These are phyloP conservation scores for Eucalyptus urophylla DNA, from an alignment of 345 rosid genomes.

Conservation along the genomic window DNA sequence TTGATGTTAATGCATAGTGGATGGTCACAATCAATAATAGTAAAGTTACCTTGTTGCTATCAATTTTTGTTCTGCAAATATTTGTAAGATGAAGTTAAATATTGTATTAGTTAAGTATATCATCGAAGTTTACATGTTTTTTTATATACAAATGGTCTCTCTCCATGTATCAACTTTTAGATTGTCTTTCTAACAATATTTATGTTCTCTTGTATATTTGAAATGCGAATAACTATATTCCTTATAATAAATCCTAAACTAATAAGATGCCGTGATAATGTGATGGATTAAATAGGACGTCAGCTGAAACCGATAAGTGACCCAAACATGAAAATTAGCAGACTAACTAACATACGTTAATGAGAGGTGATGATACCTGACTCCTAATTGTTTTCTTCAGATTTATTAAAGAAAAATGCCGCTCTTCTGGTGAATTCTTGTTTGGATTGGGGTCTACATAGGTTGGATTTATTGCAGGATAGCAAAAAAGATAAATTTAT, in stretches of 20 bases:
- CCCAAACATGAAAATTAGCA: neutral
- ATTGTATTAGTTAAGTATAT: neutral
- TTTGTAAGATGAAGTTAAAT: neutral
- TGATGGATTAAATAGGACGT: neutral
- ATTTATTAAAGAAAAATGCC: neutral
- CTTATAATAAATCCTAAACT: neutral
- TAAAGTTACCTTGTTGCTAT: neutral
- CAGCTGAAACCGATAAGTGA: neutral
- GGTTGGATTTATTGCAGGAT: neutral
- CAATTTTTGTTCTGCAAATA: neutral
- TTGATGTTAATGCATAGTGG: neutral
- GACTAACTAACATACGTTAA: neutral
- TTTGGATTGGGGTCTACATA: neutral
- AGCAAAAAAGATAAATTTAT: too few relatives aligned
- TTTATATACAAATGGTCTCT: neutral
- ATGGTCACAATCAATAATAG: neutral
- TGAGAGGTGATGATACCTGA: neutral
- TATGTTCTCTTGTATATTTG: neutral
- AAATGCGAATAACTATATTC: neutral
- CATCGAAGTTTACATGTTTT: neutral
- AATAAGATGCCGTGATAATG: neutral
- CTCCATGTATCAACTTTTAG: neutral
- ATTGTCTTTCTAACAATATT: neutral
- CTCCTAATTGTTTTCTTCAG: neutral
- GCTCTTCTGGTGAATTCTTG: neutral